These are phyloP conservation scores for Rutstroemia sp. DNA, from an alignment of 2,329 filamentous ascomycete genomes.

Conservation along the genomic window DNA sequence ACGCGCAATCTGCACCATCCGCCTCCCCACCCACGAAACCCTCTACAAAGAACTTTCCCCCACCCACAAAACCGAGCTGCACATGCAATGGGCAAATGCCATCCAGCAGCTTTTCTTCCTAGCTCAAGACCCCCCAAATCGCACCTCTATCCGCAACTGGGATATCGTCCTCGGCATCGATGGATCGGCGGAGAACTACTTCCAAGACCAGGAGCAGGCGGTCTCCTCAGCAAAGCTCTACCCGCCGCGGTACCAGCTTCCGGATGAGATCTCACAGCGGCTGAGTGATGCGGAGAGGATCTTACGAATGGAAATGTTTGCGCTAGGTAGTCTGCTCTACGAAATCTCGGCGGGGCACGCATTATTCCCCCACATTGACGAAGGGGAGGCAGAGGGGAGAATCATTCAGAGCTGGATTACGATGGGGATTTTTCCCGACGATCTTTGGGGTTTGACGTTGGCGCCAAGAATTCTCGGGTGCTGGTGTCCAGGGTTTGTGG, in stretches of 20 bases:
- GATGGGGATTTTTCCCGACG: not conserved
- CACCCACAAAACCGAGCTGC: not conserved
- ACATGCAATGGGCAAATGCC: not conserved
- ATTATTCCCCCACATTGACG: not conserved
- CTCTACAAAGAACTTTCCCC: not conserved
- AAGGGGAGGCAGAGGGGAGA: not conserved
- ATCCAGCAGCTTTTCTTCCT: not conserved
- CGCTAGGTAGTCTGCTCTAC: not conserved
- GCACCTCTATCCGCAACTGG: not conserved
- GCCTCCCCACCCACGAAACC: not conserved
- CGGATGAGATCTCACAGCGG: not conserved
- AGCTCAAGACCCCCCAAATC: not conserved
- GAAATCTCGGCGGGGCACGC: not conserved
- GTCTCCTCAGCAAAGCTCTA: not conserved
- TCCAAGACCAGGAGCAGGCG: not conserved
- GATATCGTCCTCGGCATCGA: not conserved
- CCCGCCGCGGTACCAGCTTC: not conserved
- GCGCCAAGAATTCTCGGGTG: not conserved
- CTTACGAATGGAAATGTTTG: not conserved
- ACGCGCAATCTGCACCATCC: not conserved
- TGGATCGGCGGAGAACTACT: not conserved
- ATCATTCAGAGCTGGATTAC: not conserved
- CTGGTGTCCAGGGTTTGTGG: not conserved
- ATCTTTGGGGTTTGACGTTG: not conserved
- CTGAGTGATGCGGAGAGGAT: not conserved